A percentile compares a stretch with the other conserved stretches of the same genome.
These are phyloP conservation scores for Rhytidiadelphus loreus DNA, from an alignment of 225 moss, liverwort and hornwort genomes.

Conservation along the genomic window DNA sequence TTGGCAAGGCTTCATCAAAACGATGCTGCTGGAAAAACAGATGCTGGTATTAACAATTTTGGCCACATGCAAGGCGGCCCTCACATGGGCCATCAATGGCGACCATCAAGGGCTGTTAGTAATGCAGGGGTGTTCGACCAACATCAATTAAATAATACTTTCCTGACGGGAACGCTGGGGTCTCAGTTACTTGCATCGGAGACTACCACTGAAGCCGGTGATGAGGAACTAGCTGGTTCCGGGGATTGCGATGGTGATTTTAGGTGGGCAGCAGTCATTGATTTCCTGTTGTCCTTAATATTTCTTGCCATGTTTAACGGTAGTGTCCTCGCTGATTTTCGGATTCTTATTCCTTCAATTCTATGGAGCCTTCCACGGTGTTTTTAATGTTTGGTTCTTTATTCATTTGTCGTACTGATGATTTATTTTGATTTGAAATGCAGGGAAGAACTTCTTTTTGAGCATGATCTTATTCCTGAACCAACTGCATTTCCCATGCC, in stretches of 20 bases:
- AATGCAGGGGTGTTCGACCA: conserved; percentile 22
- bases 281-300: background rate
- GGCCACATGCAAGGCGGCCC: conserved; percentile 15
- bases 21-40: conserved; percentile 31
- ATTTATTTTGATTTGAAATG: background rate
- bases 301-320: background rate
- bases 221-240: conserved; percentile 35
- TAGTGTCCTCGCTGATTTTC: background rate
- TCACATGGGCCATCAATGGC: conserved; percentile 22
- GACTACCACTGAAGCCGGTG: conserved; percentile 35
- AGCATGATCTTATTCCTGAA: conserved; percentile 33
- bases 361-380: background rate
- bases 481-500: conserved; percentile 19
- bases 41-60: conserved; percentile 3
- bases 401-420: background rate
- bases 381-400: background rate
- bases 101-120: conserved; percentile 2
- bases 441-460: conserved; percentile 49
- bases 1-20: conserved; percentile 31
- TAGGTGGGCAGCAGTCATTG: conserved; percentile 11
- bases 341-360: background rate
- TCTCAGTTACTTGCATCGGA: conserved; percentile 24
- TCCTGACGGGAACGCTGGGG: conserved; percentile 13
- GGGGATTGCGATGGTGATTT: conserved; percentile 45
- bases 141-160: conserved; percentile 5